Base-by-base conservation (phyloP, 306 rosid genomes). In the Cyclanthera cordifolia region DNA sequence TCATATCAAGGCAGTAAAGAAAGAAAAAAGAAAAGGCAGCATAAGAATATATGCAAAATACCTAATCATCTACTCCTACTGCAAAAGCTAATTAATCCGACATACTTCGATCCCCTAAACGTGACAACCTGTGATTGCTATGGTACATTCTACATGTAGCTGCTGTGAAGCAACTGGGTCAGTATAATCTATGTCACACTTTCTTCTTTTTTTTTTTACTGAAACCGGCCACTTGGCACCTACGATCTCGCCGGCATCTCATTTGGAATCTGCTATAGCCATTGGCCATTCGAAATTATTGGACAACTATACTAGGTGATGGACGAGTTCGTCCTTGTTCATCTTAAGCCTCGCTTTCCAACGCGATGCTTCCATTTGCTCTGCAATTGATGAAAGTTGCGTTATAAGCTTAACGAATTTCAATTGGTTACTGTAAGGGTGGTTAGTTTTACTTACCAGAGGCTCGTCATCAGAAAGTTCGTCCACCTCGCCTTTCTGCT, bases 391-490 rank as follows among this genome's bases (percentile, higher is more conserved):
- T 59, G 23, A 70, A 58, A 14, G 0, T 16, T 24, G 54, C 8
- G 24, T n/a, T 64, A 71, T 46, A 69, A 76, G 32, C 60, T 72
- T 71, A 13, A 24, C 10, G 0, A 24, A 23, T 21, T n/a, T 5
- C 52, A 45, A 11, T 19, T 21, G 7, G 7, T 67, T 5, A 19
- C 19, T 58, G 73, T 41, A 76, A 74, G 69, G 80, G 10, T 20
- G 51, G 56, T 66, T 78, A 53, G 63, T 17, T 28, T 8, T 19
- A 55, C 55, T 69, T 90, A 93, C 99, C 77, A 93, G 88, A 80
- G 99, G 99, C 80, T 81, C 90, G 14, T 93, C 91, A 17, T 93
- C 99, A 27, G 95, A 83, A 76, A 86, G 81, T 82, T 89, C 93
- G 50, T 72, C 78, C 25, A 20, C 76, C 71, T 57, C 55, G 63